Conservation (phyloP, 805 yeast species). For the Babjeviella inositovora region DNA sequence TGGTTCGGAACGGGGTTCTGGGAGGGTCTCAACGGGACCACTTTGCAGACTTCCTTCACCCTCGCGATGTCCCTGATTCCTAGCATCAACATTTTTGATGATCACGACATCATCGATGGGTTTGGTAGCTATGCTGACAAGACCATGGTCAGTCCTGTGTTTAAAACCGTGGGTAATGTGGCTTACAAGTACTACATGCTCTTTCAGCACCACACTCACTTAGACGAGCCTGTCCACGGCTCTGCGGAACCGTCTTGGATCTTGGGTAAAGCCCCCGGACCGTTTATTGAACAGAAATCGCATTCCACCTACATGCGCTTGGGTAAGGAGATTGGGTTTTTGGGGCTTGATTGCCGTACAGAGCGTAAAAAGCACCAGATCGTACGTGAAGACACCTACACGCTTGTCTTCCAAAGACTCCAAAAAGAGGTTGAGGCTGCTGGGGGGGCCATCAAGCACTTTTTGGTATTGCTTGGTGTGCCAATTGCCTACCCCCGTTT, state of each 20-base stretch:
- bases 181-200: constrained; percentile 83
- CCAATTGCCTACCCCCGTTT: constrained; percentile 91
- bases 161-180: constrained; percentile 53
- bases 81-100: constrained; percentile 75
- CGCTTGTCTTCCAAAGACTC: constrained; percentile 41
- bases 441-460: constrained; percentile 50
- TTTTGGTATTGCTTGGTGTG: constrained; percentile 77
- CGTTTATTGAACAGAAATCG: constrained; percentile 48
- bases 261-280: constrained; percentile 38
- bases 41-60: constrained; percentile 56
- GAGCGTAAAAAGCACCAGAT: constrained; percentile 59
- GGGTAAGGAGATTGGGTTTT: constrained; percentile 56
- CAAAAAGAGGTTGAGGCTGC: constrained; percentile 30
- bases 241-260: constrained; percentile 38
- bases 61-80: constrained; percentile 75
- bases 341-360: constrained; percentile 87
- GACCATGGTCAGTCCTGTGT: constrained; percentile 61
- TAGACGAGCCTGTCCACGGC: constrained; percentile 21
- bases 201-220: constrained; percentile 72
- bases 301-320: constrained; percentile 60
- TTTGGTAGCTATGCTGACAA: constrained; percentile 73
- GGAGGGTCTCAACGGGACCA: constrained; percentile 52
- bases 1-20: constrained; percentile 92
- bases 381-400: constrained; percentile 38
- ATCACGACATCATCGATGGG: constrained; percentile 95